phyloP scores from a whole-genome alignment of 2,329 filamentous ascomycete species.

The Hypoxylon sp. region DNA sequence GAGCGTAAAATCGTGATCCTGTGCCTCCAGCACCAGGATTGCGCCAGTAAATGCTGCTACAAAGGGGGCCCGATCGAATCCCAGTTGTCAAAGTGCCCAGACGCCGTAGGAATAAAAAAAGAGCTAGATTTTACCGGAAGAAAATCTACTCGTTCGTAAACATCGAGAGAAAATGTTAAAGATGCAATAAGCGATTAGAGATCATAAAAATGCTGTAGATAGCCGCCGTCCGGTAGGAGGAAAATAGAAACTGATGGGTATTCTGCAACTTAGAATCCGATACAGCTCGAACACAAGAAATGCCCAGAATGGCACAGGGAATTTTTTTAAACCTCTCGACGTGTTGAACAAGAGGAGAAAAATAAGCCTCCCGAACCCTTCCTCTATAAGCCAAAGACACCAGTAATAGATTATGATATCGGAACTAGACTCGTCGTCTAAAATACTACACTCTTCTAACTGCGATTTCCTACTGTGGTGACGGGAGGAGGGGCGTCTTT shows the following conservation, averaged over 20 bases:
- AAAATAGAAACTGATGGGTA: constrained; percentile 41
- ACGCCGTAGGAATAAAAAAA: constrained; percentile 32
- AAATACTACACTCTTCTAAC: constrained; percentile 38
- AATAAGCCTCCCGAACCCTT: constrained; percentile 29
- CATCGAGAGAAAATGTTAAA: neutral
- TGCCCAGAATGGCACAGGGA: constrained; percentile 20
- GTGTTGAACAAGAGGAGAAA: constrained; percentile 13
- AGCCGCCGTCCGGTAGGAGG: constrained; percentile 40
- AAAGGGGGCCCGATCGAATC: constrained; percentile 22
- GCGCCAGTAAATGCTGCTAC: constrained; percentile 45
- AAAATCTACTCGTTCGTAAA: constrained; percentile 18
- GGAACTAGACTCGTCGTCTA: constrained; percentile 30
- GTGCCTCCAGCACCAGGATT: constrained; percentile 38
- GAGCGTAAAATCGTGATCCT: constrained; percentile 39
- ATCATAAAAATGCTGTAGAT: constrained; percentile 30
- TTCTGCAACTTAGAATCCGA: constrained; percentile 36
- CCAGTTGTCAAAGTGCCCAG: constrained; percentile 26
- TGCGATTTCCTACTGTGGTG: constrained; percentile 48
- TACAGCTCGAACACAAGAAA: constrained; percentile 33
- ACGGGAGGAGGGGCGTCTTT: constrained; percentile 49
- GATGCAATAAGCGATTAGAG: constrained; percentile 15
- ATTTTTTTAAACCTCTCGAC: constrained; percentile 9
- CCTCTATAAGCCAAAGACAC: constrained; percentile 33
- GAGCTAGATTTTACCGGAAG: constrained; percentile 10
- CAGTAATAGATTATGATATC: constrained; percentile 28